Evolutionary conservation across 768 basidiomycete genomes (phyloP), one percentile per base, ranked within the genome.

Genomic region (Boletus eberwhitei): DNA sequence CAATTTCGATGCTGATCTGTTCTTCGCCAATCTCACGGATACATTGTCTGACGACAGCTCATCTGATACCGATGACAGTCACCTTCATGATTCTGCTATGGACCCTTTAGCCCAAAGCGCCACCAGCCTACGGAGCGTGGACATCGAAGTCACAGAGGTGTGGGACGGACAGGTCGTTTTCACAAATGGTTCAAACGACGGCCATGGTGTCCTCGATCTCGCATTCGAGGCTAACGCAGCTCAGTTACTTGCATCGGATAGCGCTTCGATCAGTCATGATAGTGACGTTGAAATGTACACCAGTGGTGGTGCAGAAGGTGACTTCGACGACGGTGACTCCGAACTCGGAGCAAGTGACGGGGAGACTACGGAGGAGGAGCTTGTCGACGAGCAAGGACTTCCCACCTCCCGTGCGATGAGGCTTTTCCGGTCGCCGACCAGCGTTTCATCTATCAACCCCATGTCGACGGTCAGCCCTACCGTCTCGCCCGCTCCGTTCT

Each of bases 331-430:
- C 35, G 77, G 68, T 7, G 76, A 78, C 26, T 74, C 81, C 50
- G 75, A 76, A 53, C 72, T 81, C 53, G 79, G 74, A 43, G 81
- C 78, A 37, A 80, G 74, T 52, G 85, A 83, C 7, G 87, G 88
- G 2, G 87, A 90, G 58, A 89, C 89, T 4, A 91, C 90, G 2
- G 90, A 91, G 64, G 87, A 90, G 58, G 89, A 93, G 57, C 83
- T 91, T 48, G 84, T 91, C n/a, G 88, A 86, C 50, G 79, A 83
- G 9, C 80, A 84, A 55, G 83, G 86, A 52, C 74, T 89, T 7
- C 87, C 85, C 26, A 91, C 88, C 52, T 82, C 82, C n/a, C 83
- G 82, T 52, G 87, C 87, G 22, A 87, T 90, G 83, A 74, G 77
- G 55, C 75, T 88, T 42, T 88, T 90, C 75, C 81, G 75, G 61